A percentile compares a stretch with the other conserved stretches of the same genome.
Conservation (phyloP, 768 basidiomycete genomes). For the Agaricus subrufescens region DNA sequence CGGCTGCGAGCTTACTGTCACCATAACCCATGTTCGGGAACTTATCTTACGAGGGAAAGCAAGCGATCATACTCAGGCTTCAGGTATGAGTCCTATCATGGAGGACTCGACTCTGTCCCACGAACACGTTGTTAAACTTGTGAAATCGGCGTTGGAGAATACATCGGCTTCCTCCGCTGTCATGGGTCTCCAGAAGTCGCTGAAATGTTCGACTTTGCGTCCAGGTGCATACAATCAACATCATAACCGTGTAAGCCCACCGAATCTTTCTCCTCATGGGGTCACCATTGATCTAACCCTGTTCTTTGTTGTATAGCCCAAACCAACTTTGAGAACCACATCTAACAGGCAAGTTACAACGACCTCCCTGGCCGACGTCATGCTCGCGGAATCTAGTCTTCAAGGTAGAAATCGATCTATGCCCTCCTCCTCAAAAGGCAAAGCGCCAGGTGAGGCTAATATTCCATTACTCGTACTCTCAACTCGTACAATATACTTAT, state of each 20-base stretch:
- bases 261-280: neutral
- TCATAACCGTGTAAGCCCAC: neutral
- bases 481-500: neutral
- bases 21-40: constrained; percentile 1
- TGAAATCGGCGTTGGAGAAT: constrained; percentile 1
- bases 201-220: too few relatives aligned
- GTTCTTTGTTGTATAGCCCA: neutral
- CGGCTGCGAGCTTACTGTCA: constrained; percentile 47
- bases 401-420: neutral
- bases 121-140: neutral
- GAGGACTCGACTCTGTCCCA: neutral
- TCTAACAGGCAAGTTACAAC: neutral
- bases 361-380: too few relatives aligned
- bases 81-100: neutral
- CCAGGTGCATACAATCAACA: neutral
- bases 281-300: neutral
- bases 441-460: neutral
- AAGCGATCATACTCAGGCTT: neutral
- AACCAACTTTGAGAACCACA: neutral
- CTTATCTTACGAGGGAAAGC: neutral
- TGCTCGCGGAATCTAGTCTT: too few relatives aligned
- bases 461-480: neutral
- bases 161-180: neutral
- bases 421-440: neutral
- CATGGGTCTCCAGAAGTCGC: neutral